These are phyloP conservation scores for Sistotremastrum niveocremeum DNA, from an alignment of 768 basidiomycete species.

Conservation along the genomic window DNA sequence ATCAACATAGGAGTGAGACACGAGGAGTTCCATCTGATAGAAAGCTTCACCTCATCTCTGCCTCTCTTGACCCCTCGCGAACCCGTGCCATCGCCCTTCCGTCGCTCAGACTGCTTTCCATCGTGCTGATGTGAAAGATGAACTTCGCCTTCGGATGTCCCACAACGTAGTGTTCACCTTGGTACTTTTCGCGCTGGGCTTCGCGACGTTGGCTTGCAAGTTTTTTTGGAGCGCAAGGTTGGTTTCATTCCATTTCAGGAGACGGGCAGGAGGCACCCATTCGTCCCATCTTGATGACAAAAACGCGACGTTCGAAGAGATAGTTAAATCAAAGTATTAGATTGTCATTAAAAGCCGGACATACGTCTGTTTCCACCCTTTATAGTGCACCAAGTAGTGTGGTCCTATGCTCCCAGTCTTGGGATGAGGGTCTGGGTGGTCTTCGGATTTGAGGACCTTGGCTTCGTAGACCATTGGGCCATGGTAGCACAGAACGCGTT, in stretches of 20 bases:
- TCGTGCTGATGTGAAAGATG: neutral
- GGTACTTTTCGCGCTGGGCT: slow-evolving; percentile 13
- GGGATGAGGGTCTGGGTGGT: slow-evolving; percentile 49
- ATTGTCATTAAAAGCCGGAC: slow-evolving; percentile 12
- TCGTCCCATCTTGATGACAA: slow-evolving; percentile 72
- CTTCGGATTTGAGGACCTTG: slow-evolving; percentile 64
- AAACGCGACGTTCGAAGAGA: slow-evolving; percentile 1
- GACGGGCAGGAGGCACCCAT: slow-evolving; percentile 74
- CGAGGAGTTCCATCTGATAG: neutral
- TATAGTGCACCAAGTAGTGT: slow-evolving; percentile 95
- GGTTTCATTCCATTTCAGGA: slow-evolving; percentile 75
- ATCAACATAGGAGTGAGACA: neutral
- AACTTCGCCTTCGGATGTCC: slow-evolving; percentile 5
- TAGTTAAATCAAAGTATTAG: slow-evolving; percentile 1
- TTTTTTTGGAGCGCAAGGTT: slow-evolving; percentile 69
- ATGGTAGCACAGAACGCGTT: slow-evolving; percentile 87
- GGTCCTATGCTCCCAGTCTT: slow-evolving; percentile 50
- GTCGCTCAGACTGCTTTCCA: slow-evolving; percentile 8
- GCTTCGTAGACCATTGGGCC: slow-evolving; percentile 95
- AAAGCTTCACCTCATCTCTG: slow-evolving; percentile 48
- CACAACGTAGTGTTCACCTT: neutral
- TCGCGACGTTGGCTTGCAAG: slow-evolving; percentile 36
- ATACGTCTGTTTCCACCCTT: slow-evolving; percentile 98
- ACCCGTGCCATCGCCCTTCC: slow-evolving; percentile 17
- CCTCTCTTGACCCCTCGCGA: slow-evolving; percentile 54